Percentiles rank a stretch among this genome's conserved stretches.
Conservation (phyloP, 176 grass and related monocot genomes). For the Elymus sibiricus region DNA sequence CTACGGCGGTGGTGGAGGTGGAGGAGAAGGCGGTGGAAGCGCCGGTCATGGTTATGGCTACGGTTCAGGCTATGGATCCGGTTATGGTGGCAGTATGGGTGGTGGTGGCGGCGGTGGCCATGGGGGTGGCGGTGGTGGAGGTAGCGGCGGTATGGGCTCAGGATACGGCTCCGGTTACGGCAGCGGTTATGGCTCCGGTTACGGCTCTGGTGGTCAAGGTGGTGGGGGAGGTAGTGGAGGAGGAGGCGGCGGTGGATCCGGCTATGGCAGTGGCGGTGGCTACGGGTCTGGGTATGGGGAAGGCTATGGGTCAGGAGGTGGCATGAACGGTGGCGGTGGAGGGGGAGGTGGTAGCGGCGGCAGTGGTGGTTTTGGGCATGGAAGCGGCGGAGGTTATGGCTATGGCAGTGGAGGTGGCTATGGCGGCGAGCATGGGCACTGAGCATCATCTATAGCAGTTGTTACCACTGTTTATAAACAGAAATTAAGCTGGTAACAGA, state of each 20-base stretch:
- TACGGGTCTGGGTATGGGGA: slow-evolving; percentile 1
- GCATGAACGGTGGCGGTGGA: not conserved
- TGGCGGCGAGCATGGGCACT: not conserved
- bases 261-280: not conserved
- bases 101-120: not conserved
- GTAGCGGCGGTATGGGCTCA: not conserved
- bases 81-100: not conserved
- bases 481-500: not conserved
- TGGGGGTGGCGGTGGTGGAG: not conserved
- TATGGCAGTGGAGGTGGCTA: not conserved
- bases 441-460: not conserved
- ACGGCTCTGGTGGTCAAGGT: not conserved
- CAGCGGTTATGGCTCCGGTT: not conserved
- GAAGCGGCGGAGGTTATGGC: not conserved
- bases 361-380: not conserved
- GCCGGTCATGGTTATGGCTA: not conserved
- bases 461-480: not conserved
- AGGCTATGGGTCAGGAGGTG: not conserved
- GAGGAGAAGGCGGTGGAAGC: not conserved
- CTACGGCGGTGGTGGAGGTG: not conserved
- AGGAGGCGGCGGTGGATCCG: not conserved
- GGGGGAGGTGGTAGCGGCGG: not conserved
- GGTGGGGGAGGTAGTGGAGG: not conserved
- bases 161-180: not conserved
- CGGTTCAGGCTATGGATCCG: not conserved